phyloP scores from a whole-genome alignment of 225 moss, liverwort and hornwort species.

The Thuidium tamariscinum region DNA sequence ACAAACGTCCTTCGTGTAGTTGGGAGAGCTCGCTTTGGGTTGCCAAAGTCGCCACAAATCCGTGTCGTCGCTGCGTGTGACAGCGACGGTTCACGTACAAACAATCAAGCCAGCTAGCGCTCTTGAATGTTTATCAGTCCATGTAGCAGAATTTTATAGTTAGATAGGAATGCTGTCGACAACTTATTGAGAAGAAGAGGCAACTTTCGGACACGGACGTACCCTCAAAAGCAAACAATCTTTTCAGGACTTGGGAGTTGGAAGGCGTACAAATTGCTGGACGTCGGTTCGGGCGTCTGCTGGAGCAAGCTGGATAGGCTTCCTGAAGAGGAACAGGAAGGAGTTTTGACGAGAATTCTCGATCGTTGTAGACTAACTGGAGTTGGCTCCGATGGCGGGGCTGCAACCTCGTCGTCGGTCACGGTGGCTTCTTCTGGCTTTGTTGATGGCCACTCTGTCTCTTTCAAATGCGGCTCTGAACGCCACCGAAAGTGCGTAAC shows the following conservation, averaged over 20 bases:
- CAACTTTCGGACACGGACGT: neutral
- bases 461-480: constrained; percentile 11
- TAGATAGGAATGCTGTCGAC: neutral
- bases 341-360: neutral
- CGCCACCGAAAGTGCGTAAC: constrained; percentile 10
- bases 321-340: neutral
- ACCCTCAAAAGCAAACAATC: neutral
- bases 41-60: neutral
- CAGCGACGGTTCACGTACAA: neutral
- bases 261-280: neutral
- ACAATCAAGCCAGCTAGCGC: neutral
- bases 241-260: neutral
- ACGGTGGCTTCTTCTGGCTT: neutral
- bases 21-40: neutral
- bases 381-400: neutral
- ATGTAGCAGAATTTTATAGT: neutral
- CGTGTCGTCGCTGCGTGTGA: neutral
- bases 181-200: neutral
- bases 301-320: neutral
- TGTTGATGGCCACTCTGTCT: neutral
- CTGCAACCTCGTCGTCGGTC: neutral
- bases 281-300: neutral
- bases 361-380: neutral
- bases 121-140: neutral
- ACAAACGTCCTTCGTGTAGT: neutral